phyloP scores from a whole-genome alignment of 2,329 filamentous ascomycete genomes.

The Pseudocercospora musae region DNA sequence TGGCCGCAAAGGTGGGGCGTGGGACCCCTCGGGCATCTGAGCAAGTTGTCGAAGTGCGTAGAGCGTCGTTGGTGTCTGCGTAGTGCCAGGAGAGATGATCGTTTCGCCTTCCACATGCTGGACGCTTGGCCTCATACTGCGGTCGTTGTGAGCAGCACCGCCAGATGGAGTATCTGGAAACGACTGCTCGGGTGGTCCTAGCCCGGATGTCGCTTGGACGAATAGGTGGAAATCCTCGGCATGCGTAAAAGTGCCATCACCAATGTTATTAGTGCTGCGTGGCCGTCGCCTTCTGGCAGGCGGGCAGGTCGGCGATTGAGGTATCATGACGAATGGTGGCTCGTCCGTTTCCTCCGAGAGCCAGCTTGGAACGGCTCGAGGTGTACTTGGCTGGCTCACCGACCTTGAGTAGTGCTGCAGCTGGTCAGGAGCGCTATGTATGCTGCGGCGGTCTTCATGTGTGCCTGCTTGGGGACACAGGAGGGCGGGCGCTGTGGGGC shows the following conservation, averaged over 20 bases:
- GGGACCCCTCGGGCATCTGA: conserved; percentile 22
- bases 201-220: conserved; percentile 33
- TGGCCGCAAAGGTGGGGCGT: conserved; percentile 5
- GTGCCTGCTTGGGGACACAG: conserved; percentile 28
- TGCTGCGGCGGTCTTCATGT: conserved; percentile 17
- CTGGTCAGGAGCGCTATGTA: conserved; percentile 13
- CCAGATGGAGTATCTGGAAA: conserved; percentile 8
- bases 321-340: conserved; percentile 10
- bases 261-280: conserved; percentile 11
- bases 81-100: conserved; percentile 20
- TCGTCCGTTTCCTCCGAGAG: conserved; percentile 7
- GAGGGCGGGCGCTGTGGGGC: conserved; percentile 10
- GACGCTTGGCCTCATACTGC: neutral
- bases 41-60: conserved; percentile 28
- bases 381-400: conserved; percentile 30
- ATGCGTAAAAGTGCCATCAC: conserved; percentile 29
- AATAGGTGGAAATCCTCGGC: conserved; percentile 33
- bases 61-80: conserved; percentile 28
- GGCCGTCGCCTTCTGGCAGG: conserved; percentile 13
- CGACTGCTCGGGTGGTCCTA: conserved; percentile 27
- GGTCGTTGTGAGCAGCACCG: neutral
- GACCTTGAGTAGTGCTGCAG: conserved; percentile 17
- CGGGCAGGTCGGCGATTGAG: conserved; percentile 23
- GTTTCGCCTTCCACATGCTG: neutral
- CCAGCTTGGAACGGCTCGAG: conserved; percentile 13